Conservation (phyloP, 306 rosid species). For the Fragaria vesca region DNA sequence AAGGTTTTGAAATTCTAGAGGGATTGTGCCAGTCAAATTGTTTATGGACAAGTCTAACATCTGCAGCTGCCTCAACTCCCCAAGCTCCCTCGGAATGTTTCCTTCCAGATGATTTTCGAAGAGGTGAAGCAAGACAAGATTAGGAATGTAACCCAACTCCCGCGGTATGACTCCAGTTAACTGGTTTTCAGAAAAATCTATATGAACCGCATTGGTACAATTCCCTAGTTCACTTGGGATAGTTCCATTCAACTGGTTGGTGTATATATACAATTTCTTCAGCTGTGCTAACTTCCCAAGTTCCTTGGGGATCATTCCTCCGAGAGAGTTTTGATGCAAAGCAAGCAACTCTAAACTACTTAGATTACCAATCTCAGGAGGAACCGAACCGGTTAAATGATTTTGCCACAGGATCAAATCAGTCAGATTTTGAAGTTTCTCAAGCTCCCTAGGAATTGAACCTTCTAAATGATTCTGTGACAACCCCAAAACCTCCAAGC, state of each 20-base stretch:
- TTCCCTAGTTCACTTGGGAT: conserved; percentile 64
- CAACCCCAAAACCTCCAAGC: conserved; percentile 64
- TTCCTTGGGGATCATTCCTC: conserved; percentile 53
- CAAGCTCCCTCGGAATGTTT: conserved; percentile 58
- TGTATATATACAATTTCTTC: conserved; percentile 57
- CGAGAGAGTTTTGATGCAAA: conserved; percentile 53
- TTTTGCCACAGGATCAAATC: conserved; percentile 68
- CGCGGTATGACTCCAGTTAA: conserved; percentile 56
- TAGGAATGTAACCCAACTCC: conserved; percentile 53
- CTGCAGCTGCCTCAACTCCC: conserved; percentile 43
- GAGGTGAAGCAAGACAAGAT: conserved; percentile 63
- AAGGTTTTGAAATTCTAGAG: conserved; percentile 61
- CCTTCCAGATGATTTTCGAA: conserved; percentile 69
- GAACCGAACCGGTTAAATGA: conserved; percentile 54
- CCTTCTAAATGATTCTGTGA: conserved; percentile 68
- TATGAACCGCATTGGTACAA: conserved; percentile 60
- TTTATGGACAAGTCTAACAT: conserved; percentile 61
- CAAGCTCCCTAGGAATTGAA: conserved; percentile 55
- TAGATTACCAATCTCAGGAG: conserved; percentile 65
- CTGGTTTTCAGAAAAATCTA: conserved; percentile 71
- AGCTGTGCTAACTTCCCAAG: conserved; percentile 51
- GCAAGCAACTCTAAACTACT: conserved; percentile 62
- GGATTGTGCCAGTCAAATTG: conserved; percentile 65
- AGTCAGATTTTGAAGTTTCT: conserved; percentile 63
- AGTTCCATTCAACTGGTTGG: conserved; percentile 69